A percentile compares a stretch with the other conserved stretches of the same genome.
phyloP scores from a whole-genome alignment of 441 rosid genomes.

The Theobroma grandiflorum region DNA sequence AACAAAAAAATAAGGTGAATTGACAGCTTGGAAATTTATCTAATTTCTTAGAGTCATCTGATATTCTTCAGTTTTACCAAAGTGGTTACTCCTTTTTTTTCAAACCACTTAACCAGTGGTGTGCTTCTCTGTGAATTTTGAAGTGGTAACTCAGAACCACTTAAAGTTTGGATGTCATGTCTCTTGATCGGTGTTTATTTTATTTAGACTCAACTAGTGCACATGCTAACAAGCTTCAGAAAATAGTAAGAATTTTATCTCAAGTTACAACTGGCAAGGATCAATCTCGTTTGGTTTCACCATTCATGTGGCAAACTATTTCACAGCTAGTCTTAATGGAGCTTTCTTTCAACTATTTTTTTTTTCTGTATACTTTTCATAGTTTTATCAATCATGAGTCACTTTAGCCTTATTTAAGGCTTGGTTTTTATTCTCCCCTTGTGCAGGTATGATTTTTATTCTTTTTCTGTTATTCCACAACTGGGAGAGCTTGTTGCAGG shows the following conservation, averaged over 20 bases:
- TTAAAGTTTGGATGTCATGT: not conserved
- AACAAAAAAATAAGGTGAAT: not conserved
- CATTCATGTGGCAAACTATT: not conserved
- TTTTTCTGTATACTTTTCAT: not conserved
- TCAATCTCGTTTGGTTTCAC: not conserved
- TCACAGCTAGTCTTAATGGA: not conserved
- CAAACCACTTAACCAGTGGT: not conserved
- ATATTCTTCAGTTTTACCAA: not conserved
- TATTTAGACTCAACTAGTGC: not conserved
- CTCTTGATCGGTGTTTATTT: not conserved
- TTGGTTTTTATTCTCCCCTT: not conserved
- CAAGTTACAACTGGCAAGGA: not conserved
- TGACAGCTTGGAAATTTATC: not conserved
- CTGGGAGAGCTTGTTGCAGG: conserved; percentile 84
- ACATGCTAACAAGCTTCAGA: not conserved
- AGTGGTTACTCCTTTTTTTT: not conserved
- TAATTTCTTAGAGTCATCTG: not conserved
- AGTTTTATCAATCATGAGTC: not conserved
- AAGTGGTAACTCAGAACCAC: not conserved
- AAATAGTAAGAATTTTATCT: not conserved
- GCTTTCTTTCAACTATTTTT: not conserved
- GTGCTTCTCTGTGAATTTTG: not conserved
- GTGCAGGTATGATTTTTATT: conserved; percentile 85
- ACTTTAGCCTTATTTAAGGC: not conserved
- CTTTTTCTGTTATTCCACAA: conserved; percentile 82